Evolutionary conservation across 805 yeast genomes (phyloP), one percentile per base, ranked within the genome.

Genomic region (Candida coquimbonensis): DNA sequence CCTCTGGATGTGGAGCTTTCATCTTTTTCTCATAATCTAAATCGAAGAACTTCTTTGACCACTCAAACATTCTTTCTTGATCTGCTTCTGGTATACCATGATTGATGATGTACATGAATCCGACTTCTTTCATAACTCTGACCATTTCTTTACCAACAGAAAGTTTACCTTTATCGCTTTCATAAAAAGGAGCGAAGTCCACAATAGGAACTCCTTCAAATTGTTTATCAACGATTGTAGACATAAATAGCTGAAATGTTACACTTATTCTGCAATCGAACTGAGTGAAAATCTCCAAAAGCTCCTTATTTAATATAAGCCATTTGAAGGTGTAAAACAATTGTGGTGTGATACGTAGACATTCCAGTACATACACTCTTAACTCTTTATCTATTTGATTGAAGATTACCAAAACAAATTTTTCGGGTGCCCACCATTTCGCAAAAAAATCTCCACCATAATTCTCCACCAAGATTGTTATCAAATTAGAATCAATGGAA

Each of bases 101-200:
- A 39, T 57, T 57, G 29, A 54, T 41, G 9, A 57, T 41, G 39
- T 56, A 57, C 54, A 56, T 49, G 46, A 57, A 56, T 11, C 61
- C 61, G 34, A 53, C 55, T 7, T 50, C 53, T 42, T 43, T 51
- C 61, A 57, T 55, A 12, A 50, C 60, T 13, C 40, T 38, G 11
- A 61, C 61, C 53, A 61, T 54, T 33, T 52, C 55, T 16, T 53
- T 47, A 4, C 60, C 66, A 9, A 53, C 53, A 13, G 38, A 31
- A n/a, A 47, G 36, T 42, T 50, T 55, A 1, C 56, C 61, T 25
- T 57, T 60, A 3, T 39, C 38, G 8, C 65, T 63, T 14, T 51
- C 48, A 16, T 56, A 45, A 41, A 62, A 63, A 6, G 56, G 56
- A 26, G 47, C 44, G 40, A 62, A 62, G 46, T 62, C 65, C 24